A percentile compares a stretch with the other conserved stretches of the same genome.
Conservation (phyloP, 2,329 filamentous ascomycete genomes). For the Grosmannia huntii region DNA sequence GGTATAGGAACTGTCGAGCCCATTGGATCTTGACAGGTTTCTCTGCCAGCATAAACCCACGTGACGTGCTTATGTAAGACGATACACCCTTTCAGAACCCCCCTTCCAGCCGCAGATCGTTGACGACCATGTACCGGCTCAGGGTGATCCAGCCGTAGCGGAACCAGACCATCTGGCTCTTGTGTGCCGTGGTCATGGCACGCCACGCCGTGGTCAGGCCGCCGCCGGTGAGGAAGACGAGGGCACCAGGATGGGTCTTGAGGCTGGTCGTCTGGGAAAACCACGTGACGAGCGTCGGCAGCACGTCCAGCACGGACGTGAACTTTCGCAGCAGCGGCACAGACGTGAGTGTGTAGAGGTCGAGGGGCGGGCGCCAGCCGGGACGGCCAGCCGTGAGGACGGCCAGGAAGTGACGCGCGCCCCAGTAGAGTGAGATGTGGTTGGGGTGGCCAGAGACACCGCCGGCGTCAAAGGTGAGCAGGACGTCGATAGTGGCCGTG, state of each 20-base stretch:
- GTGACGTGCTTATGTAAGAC: background rate
- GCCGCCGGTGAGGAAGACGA: constrained; percentile 51
- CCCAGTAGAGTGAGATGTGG: constrained; percentile 79
- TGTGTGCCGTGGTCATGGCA: constrained; percentile 83
- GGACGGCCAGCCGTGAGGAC: constrained; percentile 49
- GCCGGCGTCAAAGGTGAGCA: constrained; percentile 78
- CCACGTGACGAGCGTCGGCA: constrained; percentile 53
- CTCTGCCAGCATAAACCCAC: background rate
- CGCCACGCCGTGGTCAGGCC: constrained; percentile 50
- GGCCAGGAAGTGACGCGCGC: constrained; percentile 60
- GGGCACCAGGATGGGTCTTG: constrained; percentile 38
- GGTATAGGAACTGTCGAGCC: too few species aligned
- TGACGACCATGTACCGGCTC: constrained; percentile 90
- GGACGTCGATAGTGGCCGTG: constrained; percentile 54
- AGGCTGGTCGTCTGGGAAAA: constrained; percentile 14
- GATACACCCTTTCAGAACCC: constrained; percentile 11
- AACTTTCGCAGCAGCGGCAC: constrained; percentile 73
- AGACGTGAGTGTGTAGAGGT: constrained; percentile 72
- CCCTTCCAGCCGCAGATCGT: constrained; percentile 57
- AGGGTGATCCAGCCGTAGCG: constrained; percentile 88
- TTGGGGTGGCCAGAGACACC: constrained; percentile 88
- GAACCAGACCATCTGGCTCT: constrained; percentile 98
- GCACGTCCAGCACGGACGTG: constrained; percentile 58
- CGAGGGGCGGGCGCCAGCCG: constrained; percentile 60
- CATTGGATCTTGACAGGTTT: too few species aligned